Base-by-base conservation (phyloP, 208 protist genomes). In the Wallacemonas rigidus region DNA sequence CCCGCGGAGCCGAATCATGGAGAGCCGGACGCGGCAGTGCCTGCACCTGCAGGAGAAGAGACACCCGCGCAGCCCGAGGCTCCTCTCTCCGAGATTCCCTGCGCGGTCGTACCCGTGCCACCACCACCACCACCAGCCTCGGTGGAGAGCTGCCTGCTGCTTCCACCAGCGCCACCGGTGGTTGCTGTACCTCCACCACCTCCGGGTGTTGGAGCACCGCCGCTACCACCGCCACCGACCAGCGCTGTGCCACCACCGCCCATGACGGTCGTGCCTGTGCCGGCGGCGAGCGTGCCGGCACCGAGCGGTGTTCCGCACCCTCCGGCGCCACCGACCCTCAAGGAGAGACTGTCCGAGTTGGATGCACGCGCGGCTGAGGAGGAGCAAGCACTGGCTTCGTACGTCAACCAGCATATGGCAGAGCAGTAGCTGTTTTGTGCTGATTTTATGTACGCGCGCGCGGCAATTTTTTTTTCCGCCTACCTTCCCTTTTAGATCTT, bases 311-410 rank as follows among this genome's bases (percentile, higher is more conserved):
- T 75, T 4, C 72, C 72, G 11, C 15, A 11, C 2, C 55, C 62
- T 8, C 72, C 72, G 15, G 57, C 65, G 2, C 64, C 72, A 8
- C 64, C 72, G 6, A 58, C 64, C 7, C 40, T 76, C 2, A 45
- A 67, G 64, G 72, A 58, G 39, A 43, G 61, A 65, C 63, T 84
- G 12, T 26, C 67, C 26, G 67, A 9, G 1, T 67, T 70, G 2
- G 67, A 84, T 2, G 71, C 67, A 2, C 74, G 74, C 39, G 79
- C 77, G 36, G 71, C 79, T 1, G 67, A 72, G 5, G 75, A 84
- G 45, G 74, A 76, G 51, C 39, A 45, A 5, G 47, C 53, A n/a
- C 75, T 84, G 15, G 51, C 54, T 0, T 48, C 61, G 55, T 62
- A 80, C 69, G 71, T 83, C 40, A 60, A 71, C 15, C 35, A 36